These are phyloP conservation scores for Drechslerella dactyloides DNA, from an alignment of 2,329 filamentous ascomycete genomes.

Conservation along the genomic window DNA sequence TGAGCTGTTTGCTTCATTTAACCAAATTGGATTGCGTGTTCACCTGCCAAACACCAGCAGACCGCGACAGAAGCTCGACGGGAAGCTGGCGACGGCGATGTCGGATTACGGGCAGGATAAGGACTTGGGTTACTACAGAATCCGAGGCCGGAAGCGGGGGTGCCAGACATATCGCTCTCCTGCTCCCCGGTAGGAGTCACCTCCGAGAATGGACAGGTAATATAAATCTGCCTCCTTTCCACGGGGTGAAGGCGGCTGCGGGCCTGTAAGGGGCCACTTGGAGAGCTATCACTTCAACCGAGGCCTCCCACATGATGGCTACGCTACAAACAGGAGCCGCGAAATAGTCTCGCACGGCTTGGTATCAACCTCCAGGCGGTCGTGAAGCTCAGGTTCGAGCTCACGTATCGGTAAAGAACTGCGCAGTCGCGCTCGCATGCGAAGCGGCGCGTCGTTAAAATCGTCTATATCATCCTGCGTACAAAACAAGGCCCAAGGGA, in stretches of 20 bases:
- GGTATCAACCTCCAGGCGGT: too few species aligned
- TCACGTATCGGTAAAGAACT: neutral
- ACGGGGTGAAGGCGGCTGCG: neutral
- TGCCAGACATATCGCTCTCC: neutral
- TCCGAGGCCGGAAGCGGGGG: neutral
- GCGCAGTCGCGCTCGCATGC: neutral
- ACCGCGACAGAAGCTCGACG: neutral
- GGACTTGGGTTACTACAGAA: neutral
- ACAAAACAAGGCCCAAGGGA: neutral
- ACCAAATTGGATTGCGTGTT: conserved; percentile 1
- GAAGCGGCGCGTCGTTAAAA: neutral
- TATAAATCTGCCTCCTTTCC: neutral
- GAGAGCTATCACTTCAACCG: neutral
- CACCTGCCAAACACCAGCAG: neutral
- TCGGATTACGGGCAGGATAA: neutral
- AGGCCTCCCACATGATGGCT: conserved; percentile 10
- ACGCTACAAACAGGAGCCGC: too few species aligned
- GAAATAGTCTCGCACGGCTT: too few species aligned
- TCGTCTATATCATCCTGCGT: conserved; percentile 19
- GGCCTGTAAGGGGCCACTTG: neutral
- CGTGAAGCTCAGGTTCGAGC: too few species aligned
- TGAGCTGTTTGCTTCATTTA: conserved; percentile 8
- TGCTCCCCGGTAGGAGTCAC: neutral
- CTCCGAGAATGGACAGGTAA: neutral
- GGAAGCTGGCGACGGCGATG: neutral